phyloP scores from a whole-genome alignment of 2,329 filamentous ascomycete species.

The Fusarium sp. region DNA sequence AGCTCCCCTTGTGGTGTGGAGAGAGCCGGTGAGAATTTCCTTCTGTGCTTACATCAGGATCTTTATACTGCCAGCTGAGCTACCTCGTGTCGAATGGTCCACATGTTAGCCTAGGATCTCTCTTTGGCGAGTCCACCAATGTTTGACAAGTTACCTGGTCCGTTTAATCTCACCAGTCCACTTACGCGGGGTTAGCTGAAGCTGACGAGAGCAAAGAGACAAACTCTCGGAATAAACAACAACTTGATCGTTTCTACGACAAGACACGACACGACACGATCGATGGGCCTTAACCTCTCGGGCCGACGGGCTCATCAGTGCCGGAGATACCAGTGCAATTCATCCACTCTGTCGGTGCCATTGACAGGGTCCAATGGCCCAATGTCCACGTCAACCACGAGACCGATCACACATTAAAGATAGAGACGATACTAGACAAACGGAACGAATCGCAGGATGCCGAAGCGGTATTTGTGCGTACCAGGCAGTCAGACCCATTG shows the following conservation, averaged over 20 bases:
- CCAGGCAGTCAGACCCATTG: background rate
- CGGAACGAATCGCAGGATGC: background rate
- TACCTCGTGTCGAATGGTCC: slow-evolving; percentile 5
- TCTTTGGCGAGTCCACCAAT: slow-evolving; percentile 7
- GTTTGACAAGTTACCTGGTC: slow-evolving; percentile 28
- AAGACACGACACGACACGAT: slow-evolving; percentile 17
- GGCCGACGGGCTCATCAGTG: slow-evolving; percentile 1
- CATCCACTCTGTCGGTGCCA: background rate
- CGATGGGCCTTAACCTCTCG: slow-evolving; percentile 1
- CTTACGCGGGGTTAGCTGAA: slow-evolving; percentile 25
- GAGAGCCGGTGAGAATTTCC: slow-evolving; percentile 19
- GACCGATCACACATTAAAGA: slow-evolving; percentile 1
- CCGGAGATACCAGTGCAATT: background rate
- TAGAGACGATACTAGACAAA: background rate
- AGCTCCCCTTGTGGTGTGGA: slow-evolving; percentile 24
- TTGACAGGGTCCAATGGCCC: slow-evolving; percentile 3
- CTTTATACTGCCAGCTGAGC: background rate
- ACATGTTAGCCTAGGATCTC: slow-evolving; percentile 7
- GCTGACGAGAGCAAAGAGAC: slow-evolving; percentile 15
- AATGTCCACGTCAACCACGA: background rate
- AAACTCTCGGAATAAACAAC: slow-evolving; percentile 28
- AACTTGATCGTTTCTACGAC: background rate
- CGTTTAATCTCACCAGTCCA: slow-evolving; percentile 32
- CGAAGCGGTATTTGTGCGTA: background rate
- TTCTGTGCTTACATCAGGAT: slow-evolving; percentile 8